Evolutionary conservation across 805 yeast genomes (phyloP), one percentile per base, ranked within the genome.

Genomic region (Pichia rugopelliculosa): DNA sequence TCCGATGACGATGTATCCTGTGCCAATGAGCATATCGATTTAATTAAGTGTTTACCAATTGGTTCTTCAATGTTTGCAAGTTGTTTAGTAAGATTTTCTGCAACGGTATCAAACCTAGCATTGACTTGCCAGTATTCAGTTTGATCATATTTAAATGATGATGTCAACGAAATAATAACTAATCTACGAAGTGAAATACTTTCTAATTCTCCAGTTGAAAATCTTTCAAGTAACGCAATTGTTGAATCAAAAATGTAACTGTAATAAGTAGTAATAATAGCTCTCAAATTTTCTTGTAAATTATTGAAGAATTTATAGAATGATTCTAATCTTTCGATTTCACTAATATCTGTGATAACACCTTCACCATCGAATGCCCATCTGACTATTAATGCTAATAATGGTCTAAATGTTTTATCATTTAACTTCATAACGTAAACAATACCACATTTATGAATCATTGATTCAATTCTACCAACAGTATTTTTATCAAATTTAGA

Each of bases 61-160:
- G 77, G 66, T 54, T 80, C 82, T 56, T 87, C 95, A 51, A 87
- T 75, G 57, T 74, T 77, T 7, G 68, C 58, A 53, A 90, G 70
- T 69, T 89, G 96, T 22, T 67, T 68, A 49, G 85, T 69, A 52
- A 93, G 72, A 3, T 84, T 75, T 36, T 66, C 73, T 15, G 82
- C 75, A 23, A 89, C 74, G 44, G 79, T 67, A 36, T 85, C 95
- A 62, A 88, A 93, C 62, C 99, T 79, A 23, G 88, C 78, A 45
- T 83, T 84, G 40, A 88, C 80, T 49, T 85, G 83, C 99, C 99
- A 93, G 69, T 87, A 93, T 59, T 93, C 99, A 57, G 86, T 96
- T 60, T 83, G 87, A 60, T 91, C 97, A 59, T 81, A 84, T 59
- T 82, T 86, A 71, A 93, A 89, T 1, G 96, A 84, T 1, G 87